phyloP scores from a whole-genome alignment of 371 early-diverging fungal genomes.

The Fennellomyces sp. region DNA sequence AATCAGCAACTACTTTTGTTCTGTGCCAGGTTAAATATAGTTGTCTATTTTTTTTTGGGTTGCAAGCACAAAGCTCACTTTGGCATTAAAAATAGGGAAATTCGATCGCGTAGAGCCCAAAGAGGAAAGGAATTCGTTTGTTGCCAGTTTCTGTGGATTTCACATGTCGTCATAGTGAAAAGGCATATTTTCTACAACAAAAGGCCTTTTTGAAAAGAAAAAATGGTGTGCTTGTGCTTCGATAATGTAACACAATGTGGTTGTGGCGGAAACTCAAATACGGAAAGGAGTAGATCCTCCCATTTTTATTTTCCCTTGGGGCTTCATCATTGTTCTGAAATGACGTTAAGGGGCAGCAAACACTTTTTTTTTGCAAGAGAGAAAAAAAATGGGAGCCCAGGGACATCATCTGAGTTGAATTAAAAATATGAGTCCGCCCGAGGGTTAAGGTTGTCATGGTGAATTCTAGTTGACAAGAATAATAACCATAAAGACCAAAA shows the following conservation, averaged over 20 bases:
- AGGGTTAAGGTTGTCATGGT: no score
- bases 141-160: not conserved
- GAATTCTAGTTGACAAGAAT: no score
- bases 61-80: not conserved
- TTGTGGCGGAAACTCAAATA: conserved; percentile 3
- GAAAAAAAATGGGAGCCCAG: no score
- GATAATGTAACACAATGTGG: not conserved
- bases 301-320: no score
- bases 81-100: no score
- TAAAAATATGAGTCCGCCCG: not conserved
- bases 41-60: no score
- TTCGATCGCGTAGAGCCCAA: conserved; percentile 24
- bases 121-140: not conserved
- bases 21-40: conserved; percentile 60
- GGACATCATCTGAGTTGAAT: not conserved
- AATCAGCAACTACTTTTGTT: conserved; percentile 83
- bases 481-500: no score
- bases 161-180: not conserved
- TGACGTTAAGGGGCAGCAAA: not conserved
- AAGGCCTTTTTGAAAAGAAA: not conserved
- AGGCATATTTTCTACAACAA: not conserved
- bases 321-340: not conserved
- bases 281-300: not conserved
- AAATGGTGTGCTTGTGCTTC: no score
- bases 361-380: no score